These are phyloP conservation scores for Calonectria ilicicola DNA, from an alignment of 2,329 filamentous ascomycete species.

Conservation along the genomic window DNA sequence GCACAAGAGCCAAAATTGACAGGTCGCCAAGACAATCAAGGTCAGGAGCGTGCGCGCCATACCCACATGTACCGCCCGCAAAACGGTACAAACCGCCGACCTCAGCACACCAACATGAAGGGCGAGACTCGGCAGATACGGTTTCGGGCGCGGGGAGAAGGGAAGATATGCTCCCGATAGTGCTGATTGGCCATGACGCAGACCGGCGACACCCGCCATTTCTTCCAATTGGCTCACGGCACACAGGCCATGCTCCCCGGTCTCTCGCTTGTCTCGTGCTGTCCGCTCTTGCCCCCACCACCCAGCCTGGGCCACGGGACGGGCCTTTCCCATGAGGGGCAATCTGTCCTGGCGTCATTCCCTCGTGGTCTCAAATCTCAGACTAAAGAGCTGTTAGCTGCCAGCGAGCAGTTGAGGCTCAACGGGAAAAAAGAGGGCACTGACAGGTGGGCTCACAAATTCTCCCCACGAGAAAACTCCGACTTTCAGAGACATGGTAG, in stretches of 20 bases:
- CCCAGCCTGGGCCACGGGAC: neutral
- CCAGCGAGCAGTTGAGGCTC: neutral
- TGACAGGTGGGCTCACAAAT: neutral
- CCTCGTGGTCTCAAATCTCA: conserved; percentile 5
- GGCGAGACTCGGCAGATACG: neutral
- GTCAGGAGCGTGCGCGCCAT: neutral
- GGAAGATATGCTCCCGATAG: neutral
- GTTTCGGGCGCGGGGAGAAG: neutral
- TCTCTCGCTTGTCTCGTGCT: neutral
- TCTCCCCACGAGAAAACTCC: neutral
- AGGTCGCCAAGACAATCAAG: neutral
- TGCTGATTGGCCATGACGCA: neutral
- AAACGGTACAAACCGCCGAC: conserved; percentile 1
- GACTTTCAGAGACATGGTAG: neutral
- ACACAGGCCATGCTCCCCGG: neutral
- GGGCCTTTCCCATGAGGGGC: conserved; percentile 1
- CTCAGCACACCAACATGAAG: neutral
- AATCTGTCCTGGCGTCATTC: conserved; percentile 1
- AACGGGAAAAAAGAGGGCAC: neutral
- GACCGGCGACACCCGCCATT: neutral
- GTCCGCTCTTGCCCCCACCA: neutral
- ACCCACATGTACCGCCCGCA: neutral
- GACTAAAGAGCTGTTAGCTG: neutral
- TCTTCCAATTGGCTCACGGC: neutral
- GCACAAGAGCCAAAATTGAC: neutral